Percentiles rank a stretch among this genome's conserved stretches.
phyloP scores from a whole-genome alignment of 148 eudicot species.

The Suaeda aralocaspica region DNA sequence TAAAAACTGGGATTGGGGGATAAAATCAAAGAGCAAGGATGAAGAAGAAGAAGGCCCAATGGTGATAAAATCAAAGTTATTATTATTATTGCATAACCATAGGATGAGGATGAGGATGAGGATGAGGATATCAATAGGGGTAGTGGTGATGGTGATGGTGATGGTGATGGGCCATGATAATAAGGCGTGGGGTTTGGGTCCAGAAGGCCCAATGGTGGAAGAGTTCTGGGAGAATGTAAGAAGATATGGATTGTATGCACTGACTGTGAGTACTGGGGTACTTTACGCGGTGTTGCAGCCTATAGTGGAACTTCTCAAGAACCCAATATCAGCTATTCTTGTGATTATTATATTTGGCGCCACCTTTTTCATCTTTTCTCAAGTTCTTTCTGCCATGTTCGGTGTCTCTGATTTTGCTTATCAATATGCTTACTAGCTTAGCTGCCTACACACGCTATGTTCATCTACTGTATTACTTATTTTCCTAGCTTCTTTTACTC shows the following conservation, averaged over 20 bases:
- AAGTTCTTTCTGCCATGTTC: conserved; percentile 73
- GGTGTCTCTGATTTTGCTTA: conserved; percentile 70
- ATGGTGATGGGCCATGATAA: conserved; percentile 38
- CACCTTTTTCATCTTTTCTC: conserved; percentile 54
- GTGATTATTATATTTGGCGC: conserved; percentile 51
- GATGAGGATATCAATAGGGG: conserved; percentile 37
- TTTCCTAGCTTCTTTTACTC: no score
- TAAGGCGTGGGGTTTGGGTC: conserved; percentile 78
- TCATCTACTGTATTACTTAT: no score
- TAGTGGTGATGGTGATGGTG: conserved; percentile 40
- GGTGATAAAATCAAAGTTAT: not conserved
- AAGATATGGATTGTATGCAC: conserved; percentile 65
- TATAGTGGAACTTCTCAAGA: conserved; percentile 53
- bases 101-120: not conserved
- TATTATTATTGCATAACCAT: no score
- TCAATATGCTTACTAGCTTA: conserved; percentile 52
- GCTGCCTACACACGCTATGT: no score
- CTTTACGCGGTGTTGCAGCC: conserved; percentile 52
- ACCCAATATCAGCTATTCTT: conserved; percentile 69
- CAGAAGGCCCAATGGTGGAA: conserved; percentile 80
- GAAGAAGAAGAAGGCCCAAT: not conserved
- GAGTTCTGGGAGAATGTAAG: conserved; percentile 90
- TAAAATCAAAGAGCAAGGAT: not conserved
- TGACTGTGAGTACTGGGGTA: conserved; percentile 76
- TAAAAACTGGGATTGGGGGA: no score